phyloP scores from a whole-genome alignment of 2,329 filamentous ascomycete genomes.

The Knufia petricola region DNA sequence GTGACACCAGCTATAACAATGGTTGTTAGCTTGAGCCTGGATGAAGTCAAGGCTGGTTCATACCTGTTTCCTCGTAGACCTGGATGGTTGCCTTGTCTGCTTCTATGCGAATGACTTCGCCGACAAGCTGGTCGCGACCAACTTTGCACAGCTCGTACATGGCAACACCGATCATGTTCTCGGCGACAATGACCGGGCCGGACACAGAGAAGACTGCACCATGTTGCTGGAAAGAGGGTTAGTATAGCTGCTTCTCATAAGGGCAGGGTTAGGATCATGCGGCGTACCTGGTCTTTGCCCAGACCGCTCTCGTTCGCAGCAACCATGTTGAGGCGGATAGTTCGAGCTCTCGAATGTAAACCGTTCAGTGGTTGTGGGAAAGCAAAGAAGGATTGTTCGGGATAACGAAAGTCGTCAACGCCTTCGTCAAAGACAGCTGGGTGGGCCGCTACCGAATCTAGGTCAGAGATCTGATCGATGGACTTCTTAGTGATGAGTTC shows the following conservation, averaged over 20 bases:
- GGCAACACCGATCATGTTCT: constrained; percentile 97
- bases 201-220: constrained; percentile 64
- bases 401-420: constrained; percentile 34
- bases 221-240: no score
- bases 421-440: constrained; percentile 27
- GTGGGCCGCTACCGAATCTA: constrained; percentile 17
- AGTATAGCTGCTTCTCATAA: constrained; percentile 38
- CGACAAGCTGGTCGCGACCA: constrained; percentile 81
- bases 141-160: constrained; percentile 99
- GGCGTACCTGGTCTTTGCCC: constrained; percentile 27
- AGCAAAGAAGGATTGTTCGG: constrained; percentile 26
- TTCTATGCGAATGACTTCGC: constrained; percentile 97
- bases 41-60: constrained; percentile 8
- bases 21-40: constrained; percentile 10
- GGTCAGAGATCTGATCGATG: constrained; percentile 34
- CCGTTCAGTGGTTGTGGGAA: constrained; percentile 22
- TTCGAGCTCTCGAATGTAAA: constrained; percentile 23
- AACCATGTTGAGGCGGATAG: constrained; percentile 32
- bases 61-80: constrained; percentile 97
- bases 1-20: constrained; percentile 69
- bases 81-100: constrained; percentile 94
- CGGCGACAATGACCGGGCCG: constrained; percentile 86
- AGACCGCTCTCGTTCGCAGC: constrained; percentile 34
- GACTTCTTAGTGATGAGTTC: constrained; percentile 48
- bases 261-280: background rate